Evolutionary conservation across 2,329 filamentous ascomycete genomes (phyloP).

Genomic region (Hortaea werneckii): DNA sequence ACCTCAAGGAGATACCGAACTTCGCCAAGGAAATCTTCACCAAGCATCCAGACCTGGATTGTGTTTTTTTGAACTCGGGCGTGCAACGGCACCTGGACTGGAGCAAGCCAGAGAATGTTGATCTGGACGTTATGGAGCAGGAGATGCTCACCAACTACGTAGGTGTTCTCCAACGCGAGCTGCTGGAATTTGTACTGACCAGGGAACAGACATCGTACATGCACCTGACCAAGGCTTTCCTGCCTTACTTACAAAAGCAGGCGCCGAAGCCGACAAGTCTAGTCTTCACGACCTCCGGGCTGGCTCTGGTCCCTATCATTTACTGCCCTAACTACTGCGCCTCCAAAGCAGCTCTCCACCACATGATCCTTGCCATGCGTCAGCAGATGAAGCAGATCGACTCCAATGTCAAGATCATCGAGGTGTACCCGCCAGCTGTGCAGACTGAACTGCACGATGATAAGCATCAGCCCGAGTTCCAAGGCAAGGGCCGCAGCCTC

Average conservation of each 20-base stretch:
- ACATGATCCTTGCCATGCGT: slow-evolving; percentile 42
- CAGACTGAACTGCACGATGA: slow-evolving; percentile 48
- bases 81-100: slow-evolving; percentile 43
- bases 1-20: slow-evolving; percentile 37
- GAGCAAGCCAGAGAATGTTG: slow-evolving; percentile 37
- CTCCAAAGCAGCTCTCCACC: slow-evolving; percentile 46
- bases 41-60: slow-evolving; percentile 42
- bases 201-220: slow-evolving; percentile 27
- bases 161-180: not conserved
- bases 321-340: slow-evolving; percentile 45
- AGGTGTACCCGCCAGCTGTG: slow-evolving; percentile 46
- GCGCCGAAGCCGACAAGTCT: slow-evolving; percentile 30
- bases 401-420: slow-evolving; percentile 43
- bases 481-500: slow-evolving; percentile 36
- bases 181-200: too few relatives aligned
- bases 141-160: slow-evolving; percentile 45
- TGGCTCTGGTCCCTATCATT: slow-evolving; percentile 41
- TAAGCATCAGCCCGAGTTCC: slow-evolving; percentile 42
- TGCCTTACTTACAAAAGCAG: slow-evolving; percentile 40
- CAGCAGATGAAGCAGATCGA: slow-evolving; percentile 39
- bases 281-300: slow-evolving; percentile 41
- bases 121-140: slow-evolving; percentile 33
- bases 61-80: slow-evolving; percentile 44
- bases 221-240: slow-evolving; percentile 40
- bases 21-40: slow-evolving; percentile 34